phyloP scores from a whole-genome alignment of 73 alveolate species.

The Vitrella brassicaformis region DNA sequence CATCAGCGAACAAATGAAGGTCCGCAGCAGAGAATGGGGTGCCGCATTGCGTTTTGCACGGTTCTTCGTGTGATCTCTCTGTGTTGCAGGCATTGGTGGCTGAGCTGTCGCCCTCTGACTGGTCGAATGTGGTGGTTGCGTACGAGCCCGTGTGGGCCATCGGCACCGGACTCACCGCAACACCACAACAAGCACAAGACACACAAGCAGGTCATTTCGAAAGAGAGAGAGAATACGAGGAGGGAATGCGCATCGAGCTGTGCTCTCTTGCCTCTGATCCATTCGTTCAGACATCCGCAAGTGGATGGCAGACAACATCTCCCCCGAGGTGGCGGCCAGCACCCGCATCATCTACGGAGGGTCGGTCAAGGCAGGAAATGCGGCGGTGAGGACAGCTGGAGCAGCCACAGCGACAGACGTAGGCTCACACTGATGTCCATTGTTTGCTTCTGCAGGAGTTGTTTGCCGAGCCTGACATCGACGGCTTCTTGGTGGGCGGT shows the following conservation, averaged over 20 bases:
- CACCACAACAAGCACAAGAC: neutral
- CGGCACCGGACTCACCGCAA: conserved; percentile 74
- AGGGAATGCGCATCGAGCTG: no score
- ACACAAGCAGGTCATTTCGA: neutral
- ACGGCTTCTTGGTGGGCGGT: conserved; percentile 87
- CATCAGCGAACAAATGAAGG: conserved; percentile 27
- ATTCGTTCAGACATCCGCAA: conserved; percentile 81
- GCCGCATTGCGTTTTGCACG: neutral
- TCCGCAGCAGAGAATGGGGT: neutral
- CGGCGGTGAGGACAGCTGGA: conserved; percentile 58
- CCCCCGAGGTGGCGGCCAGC: conserved; percentile 57
- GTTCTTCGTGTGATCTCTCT: neutral
- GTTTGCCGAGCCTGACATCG: conserved; percentile 56
- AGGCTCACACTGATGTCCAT: no score
- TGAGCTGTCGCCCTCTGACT: conserved; percentile 40
- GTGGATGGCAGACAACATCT: conserved; percentile 70
- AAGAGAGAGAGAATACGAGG: neutral
- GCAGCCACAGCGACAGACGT: no score
- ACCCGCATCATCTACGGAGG: conserved; percentile 95
- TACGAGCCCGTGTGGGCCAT: conserved; percentile 99
- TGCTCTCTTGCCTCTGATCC: no score
- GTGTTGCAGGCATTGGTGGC: neutral
- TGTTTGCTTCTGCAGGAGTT: conserved; percentile 17
- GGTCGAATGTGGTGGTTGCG: conserved; percentile 88
- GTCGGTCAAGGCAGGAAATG: conserved; percentile 88